Conservation (phyloP, 1,284 basidiomycete genomes). For the Malassezia sympodialis region DNA sequence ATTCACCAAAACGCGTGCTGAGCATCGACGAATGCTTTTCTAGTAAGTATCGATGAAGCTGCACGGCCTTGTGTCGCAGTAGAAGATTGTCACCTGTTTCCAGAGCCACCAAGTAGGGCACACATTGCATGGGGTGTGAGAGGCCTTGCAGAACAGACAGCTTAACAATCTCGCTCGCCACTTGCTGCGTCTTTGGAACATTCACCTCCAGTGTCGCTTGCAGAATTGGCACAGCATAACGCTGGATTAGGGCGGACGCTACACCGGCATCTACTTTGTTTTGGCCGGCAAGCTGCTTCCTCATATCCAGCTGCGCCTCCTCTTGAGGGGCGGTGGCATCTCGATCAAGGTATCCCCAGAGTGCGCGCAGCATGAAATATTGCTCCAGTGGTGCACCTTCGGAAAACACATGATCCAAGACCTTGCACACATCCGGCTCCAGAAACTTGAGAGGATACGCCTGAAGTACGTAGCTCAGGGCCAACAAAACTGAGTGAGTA, state of each 20-base stretch:
- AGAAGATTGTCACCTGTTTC: slow-evolving; percentile 65
- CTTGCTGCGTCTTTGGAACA: slow-evolving; percentile 58
- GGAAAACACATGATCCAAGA: slow-evolving; percentile 78
- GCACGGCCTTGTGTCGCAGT: slow-evolving; percentile 65
- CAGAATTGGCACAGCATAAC: slow-evolving; percentile 73
- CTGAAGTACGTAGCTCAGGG: slow-evolving; percentile 68
- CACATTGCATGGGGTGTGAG: slow-evolving; percentile 83
- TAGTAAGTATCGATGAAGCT: slow-evolving; percentile 71
- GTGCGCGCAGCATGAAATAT: slow-evolving; percentile 67
- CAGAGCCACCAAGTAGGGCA: slow-evolving; percentile 82
- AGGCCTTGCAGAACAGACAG: slow-evolving; percentile 90
- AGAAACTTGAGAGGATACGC: slow-evolving; percentile 82
- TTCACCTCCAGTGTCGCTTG: slow-evolving; percentile 57
- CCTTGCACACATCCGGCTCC: slow-evolving; percentile 60
- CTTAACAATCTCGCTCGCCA: slow-evolving; percentile 78
- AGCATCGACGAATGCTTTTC: slow-evolving; percentile 80
- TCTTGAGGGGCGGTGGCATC: slow-evolving; percentile 20
- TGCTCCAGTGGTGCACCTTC: slow-evolving; percentile 62
- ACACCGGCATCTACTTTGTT: slow-evolving; percentile 96
- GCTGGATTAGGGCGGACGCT: slow-evolving; percentile 82
- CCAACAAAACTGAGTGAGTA: slow-evolving; percentile 47
- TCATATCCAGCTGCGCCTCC: slow-evolving; percentile 52
- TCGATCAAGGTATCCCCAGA: slow-evolving; percentile 58
- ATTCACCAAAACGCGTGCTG: slow-evolving; percentile 70
- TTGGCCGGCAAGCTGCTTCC: slow-evolving; percentile 78